phyloP scores from a whole-genome alignment of 495 filamentous ascomycete genomes.

The Venustampulla echinocandica region DNA sequence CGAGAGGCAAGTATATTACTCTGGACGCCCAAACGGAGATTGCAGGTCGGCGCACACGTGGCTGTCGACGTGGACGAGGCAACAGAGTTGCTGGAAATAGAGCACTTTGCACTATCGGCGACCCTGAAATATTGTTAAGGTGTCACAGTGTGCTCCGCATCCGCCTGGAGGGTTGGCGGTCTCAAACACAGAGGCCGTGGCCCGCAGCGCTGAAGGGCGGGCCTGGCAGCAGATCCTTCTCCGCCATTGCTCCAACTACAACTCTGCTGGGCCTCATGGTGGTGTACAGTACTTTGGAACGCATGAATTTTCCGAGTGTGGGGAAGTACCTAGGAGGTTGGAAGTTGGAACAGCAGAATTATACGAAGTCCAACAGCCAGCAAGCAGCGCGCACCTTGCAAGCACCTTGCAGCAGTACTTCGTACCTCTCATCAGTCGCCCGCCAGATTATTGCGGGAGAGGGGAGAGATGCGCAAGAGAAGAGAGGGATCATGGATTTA shows the following conservation, averaged over 20 bases:
- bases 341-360: too few relatives aligned
- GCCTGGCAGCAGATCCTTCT: background rate
- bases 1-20: background rate
- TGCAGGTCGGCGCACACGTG: background rate
- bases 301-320: slow-evolving; percentile 2
- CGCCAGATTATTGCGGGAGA: too few relatives aligned
- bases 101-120: background rate
- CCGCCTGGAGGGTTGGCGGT: background rate
- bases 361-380: too few relatives aligned
- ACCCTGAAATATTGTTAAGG: background rate
- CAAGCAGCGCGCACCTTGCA: too few relatives aligned
- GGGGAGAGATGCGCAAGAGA: too few relatives aligned
- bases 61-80: background rate
- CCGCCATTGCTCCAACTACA: background rate
- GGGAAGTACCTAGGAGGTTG: too few relatives aligned
- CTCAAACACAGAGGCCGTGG: slow-evolving; percentile 1
- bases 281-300: background rate
- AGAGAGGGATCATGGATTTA: too few relatives aligned
- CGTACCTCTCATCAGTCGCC: too few relatives aligned
- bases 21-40: background rate
- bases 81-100: background rate
- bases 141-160: too few relatives aligned
- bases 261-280: background rate
- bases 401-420: too few relatives aligned
- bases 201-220: background rate